Conservation (phyloP, 2,329 filamentous ascomycete genomes). For the Escovopsis weberi region DNA sequence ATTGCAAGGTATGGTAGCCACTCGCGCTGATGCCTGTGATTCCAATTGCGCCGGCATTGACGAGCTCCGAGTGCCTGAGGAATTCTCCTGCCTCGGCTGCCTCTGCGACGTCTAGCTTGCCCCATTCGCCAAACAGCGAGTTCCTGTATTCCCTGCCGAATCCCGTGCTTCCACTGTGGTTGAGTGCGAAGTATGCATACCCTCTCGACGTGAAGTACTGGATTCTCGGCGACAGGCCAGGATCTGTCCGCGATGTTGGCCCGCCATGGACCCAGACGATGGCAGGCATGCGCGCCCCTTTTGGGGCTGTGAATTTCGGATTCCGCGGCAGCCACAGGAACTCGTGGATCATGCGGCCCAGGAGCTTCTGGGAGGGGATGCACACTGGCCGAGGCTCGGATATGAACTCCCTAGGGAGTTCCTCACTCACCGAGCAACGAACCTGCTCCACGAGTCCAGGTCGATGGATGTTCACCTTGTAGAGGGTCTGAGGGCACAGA, state of each 20-base stretch:
- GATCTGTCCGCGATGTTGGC: constrained; percentile 28
- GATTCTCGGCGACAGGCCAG: constrained; percentile 27
- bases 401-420: constrained; percentile 16
- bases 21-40: constrained; percentile 37
- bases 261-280: constrained; percentile 38
- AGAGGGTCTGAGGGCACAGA: constrained; percentile 18
- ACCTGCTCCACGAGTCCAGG: constrained; percentile 14
- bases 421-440: constrained; percentile 19
- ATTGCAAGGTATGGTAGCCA: constrained; percentile 38
- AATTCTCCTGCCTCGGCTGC: constrained; percentile 30
- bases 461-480: constrained; percentile 18
- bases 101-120: constrained; percentile 35
- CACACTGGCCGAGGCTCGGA: constrained; percentile 24
- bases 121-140: constrained; percentile 34
- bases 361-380: constrained; percentile 14
- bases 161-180: constrained; percentile 37
- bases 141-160: constrained; percentile 36
- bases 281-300: constrained; percentile 28
- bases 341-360: constrained; percentile 23
- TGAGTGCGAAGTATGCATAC: constrained; percentile 34
- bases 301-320: constrained; percentile 23
- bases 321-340: constrained; percentile 37
- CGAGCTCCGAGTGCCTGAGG: constrained; percentile 21
- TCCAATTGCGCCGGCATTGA: constrained; percentile 25
- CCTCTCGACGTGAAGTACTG: constrained; percentile 42